A percentile compares a stretch with the other conserved stretches of the same genome.
Evolutionary conservation across 768 basidiomycete species (phyloP).

Genomic region (Lactifluus rugatus): DNA sequence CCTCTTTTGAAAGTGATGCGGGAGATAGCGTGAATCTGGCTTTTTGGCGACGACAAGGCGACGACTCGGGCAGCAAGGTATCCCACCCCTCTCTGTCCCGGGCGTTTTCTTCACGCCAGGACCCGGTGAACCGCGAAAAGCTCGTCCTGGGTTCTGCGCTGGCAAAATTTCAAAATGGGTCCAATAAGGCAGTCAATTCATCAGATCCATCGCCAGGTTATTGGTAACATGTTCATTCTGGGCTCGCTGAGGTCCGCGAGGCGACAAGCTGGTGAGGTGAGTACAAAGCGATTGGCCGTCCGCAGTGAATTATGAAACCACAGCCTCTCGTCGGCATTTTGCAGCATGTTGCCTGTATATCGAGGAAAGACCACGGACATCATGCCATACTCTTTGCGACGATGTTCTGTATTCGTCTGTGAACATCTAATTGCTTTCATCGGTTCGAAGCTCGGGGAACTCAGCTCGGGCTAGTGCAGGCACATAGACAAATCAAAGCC

Average conservation of each 20-base stretch:
- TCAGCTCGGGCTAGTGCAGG: background rate
- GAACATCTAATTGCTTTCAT: background rate
- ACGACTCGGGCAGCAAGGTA: background rate
- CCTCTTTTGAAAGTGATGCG: background rate
- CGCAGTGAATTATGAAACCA: background rate
- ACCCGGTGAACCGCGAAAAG: conserved; percentile 10
- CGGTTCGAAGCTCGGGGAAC: background rate
- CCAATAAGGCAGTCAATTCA: conserved; percentile 5
- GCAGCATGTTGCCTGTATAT: background rate
- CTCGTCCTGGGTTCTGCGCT: background rate
- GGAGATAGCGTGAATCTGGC: background rate
- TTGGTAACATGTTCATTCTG: conserved; percentile 13
- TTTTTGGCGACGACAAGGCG: background rate
- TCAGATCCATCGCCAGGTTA: conserved; percentile 11
- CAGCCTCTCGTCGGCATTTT: background rate
- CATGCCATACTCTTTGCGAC: background rate
- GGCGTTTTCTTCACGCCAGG: background rate
- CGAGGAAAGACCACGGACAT: background rate
- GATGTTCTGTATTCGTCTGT: background rate
- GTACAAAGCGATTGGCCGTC: background rate
- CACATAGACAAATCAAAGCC: background rate
- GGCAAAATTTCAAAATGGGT: conserved; percentile 14
- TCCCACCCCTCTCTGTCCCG: background rate
- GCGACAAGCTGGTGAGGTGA: conserved; percentile 4
- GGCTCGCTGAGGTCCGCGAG: conserved; percentile 6